These are phyloP conservation scores for Cladophialophora exuberans DNA, from an alignment of 2,329 filamentous ascomycete species.

Conservation along the genomic window DNA sequence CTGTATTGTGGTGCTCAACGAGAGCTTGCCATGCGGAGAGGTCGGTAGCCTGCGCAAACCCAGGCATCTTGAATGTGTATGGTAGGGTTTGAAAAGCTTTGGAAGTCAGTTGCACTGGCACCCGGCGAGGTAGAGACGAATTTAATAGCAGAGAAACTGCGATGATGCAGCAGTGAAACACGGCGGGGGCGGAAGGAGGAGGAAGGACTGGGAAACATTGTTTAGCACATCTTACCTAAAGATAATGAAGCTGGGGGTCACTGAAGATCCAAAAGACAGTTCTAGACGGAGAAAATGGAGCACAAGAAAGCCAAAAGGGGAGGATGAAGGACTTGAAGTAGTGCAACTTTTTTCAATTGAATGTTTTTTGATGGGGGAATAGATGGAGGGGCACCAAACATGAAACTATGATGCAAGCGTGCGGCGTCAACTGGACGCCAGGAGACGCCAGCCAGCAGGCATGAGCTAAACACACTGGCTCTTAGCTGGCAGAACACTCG, in stretches of 20 bases:
- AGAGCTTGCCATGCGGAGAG: constrained; percentile 88
- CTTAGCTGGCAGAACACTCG: too few species aligned
- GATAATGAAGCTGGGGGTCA: background rate
- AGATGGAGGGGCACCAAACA: constrained; percentile 19
- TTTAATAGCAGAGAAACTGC: too few species aligned
- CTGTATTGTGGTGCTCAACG: constrained; percentile 82
- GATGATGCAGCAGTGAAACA: background rate
- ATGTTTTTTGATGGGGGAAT: background rate
- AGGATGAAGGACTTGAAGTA: background rate
- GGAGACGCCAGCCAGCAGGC: background rate
- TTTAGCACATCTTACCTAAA: background rate
- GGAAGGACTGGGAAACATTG: background rate
- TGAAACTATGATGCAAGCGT: constrained; percentile 18
- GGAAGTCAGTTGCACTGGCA: background rate
- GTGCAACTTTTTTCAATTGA: background rate
- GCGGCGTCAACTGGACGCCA: background rate
- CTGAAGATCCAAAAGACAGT: background rate
- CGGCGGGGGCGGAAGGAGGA: background rate
- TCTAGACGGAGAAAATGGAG: background rate
- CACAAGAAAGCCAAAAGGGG: background rate
- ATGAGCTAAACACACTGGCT: constrained; percentile 7
- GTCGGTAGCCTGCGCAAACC: constrained; percentile 81
- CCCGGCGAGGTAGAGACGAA: background rate
- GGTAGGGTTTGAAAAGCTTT: background rate
- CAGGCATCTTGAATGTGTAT: constrained; percentile 48